Percentiles rank a stretch among this genome's conserved stretches.
phyloP scores from a whole-genome alignment of 2,329 filamentous ascomycete genomes.

The Cordyceps tenuipes region DNA sequence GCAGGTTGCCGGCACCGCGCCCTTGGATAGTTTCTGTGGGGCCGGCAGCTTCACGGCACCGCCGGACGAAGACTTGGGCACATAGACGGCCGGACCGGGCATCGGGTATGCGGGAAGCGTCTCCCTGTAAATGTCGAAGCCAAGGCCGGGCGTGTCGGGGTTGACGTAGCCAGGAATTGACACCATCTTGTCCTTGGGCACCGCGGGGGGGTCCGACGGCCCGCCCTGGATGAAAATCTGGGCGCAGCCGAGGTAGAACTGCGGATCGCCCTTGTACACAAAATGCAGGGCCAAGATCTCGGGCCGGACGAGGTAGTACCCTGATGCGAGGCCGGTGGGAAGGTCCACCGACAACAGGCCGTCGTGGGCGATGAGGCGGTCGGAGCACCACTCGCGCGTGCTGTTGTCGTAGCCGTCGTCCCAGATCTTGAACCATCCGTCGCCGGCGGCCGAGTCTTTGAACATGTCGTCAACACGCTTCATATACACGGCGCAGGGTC shows the following conservation, averaged over 20 bases:
- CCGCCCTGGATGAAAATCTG: constrained; percentile 54
- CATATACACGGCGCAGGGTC: constrained; percentile 65
- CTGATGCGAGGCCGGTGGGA: constrained; percentile 51
- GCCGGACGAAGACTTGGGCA: constrained; percentile 16
- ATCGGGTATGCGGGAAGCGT: constrained; percentile 44
- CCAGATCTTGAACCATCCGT: constrained; percentile 74
- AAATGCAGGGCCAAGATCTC: constrained; percentile 63
- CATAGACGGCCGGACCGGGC: constrained; percentile 43
- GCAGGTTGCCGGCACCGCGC: constrained; percentile 46
- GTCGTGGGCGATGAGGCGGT: constrained; percentile 56
- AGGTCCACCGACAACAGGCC: constrained; percentile 56
- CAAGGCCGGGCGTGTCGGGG: constrained; percentile 44
- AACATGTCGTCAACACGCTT: constrained; percentile 56
- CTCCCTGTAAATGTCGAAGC: constrained; percentile 55
- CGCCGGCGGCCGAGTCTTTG: constrained; percentile 44
- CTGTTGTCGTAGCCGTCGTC: constrained; percentile 55
- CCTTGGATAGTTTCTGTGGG: constrained; percentile 26
- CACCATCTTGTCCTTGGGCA: constrained; percentile 43
- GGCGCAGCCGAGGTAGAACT: constrained; percentile 66
- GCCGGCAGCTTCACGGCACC: constrained; percentile 10
- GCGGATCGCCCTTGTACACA: constrained; percentile 50
- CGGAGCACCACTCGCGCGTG: constrained; percentile 57
- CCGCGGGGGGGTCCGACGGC: constrained; percentile 36
- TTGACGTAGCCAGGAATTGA: constrained; percentile 60
- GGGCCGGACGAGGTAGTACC: constrained; percentile 63